Base-by-base conservation (phyloP, 225 moss, liverwort and hornwort genomes). In the Sphagnum contortum region DNA sequence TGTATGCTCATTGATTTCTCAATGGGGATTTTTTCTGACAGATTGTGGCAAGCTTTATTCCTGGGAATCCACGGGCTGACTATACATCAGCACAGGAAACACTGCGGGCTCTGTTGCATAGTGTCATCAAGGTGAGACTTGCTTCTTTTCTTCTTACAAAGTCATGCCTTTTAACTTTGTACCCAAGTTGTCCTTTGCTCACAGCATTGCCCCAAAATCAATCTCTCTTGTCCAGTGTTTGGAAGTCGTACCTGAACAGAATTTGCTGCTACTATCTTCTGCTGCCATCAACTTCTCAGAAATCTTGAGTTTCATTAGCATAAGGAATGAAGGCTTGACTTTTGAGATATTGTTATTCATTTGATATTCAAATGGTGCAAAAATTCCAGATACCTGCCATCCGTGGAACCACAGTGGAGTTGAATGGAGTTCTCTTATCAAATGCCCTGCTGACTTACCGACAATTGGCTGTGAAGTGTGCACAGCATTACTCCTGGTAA, bases 401-500 rank as follows among this genome's bases (percentile, higher is more conserved):
- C 61, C 90, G 92, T 69, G 90, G 88, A 65, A 79, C 73, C 49
- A 89, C 85, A 66, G 89, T 98, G 5, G 96, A 98, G 77, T 75
- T 98, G 2, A 98, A 98, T 66, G 96, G 96, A 62, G 96, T 98
- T 6, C 90, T 92, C 72, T 79, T 98, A 65, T 89, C 92, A 49
- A 84, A 98, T 68, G 96, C 92, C 69, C 74, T 98, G 65, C 96
- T 98, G 53, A 98, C 96, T 12, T 98, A 90, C 59, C 77, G 81
- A 67, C 96, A 98, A 62, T 80, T 98, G 63, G 96, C 92, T 73
- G 71, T 98, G 44, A 98, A 98, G 71, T 90, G 90, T 60, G 96
- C 92, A 56, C 96, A 91, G 73, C 96, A 98, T 90, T 98, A 98
- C 70, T 98, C 96, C 47, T 98, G 96, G 96, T 90, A 79, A 73